These are phyloP conservation scores for Rhytidhysteron rufulum DNA, from an alignment of 2,329 filamentous ascomycete species.

Conservation along the genomic window DNA sequence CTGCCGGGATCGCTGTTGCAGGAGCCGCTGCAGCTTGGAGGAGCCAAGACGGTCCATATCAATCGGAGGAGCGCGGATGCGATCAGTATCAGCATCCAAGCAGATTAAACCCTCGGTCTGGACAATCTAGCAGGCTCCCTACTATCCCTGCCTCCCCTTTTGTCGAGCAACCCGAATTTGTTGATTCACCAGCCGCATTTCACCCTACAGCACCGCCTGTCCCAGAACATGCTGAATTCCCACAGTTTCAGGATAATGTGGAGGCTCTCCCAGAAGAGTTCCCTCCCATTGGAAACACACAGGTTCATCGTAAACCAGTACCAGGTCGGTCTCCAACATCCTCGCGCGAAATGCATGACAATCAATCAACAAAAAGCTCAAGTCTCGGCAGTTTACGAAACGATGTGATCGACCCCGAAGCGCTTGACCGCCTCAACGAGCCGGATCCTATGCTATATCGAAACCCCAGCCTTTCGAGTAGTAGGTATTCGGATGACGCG, in stretches of 20 bases:
- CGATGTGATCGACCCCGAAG: slow-evolving; percentile 43
- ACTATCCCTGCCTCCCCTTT: slow-evolving; percentile 46
- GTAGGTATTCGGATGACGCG: slow-evolving; percentile 61
- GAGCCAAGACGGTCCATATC: slow-evolving; percentile 25
- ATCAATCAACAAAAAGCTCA: slow-evolving; percentile 36
- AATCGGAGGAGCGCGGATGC: slow-evolving; percentile 14
- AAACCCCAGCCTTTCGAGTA: slow-evolving; percentile 41
- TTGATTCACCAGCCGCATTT: slow-evolving; percentile 24
- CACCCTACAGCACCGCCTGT: slow-evolving; percentile 31
- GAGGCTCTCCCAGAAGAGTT: slow-evolving; percentile 20
- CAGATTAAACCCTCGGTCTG: slow-evolving; percentile 12
- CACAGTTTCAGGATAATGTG: slow-evolving; percentile 17
- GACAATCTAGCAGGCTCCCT: slow-evolving; percentile 36
- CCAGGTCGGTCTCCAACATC: slow-evolving; percentile 39
- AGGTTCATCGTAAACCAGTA: slow-evolving; percentile 37
- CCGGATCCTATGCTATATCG: slow-evolving; percentile 21
- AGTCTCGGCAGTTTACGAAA: slow-evolving; percentile 42
- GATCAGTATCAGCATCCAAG: slow-evolving; percentile 42
- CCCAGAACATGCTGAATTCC: slow-evolving; percentile 30
- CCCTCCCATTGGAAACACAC: slow-evolving; percentile 21
- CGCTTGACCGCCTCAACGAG: slow-evolving; percentile 37
- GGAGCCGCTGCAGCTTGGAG: slow-evolving; percentile 40
- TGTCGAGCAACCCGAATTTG: slow-evolving; percentile 35
- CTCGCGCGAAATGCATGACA: slow-evolving; percentile 30
- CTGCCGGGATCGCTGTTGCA: slow-evolving; percentile 29